Evolutionary conservation across 805 yeast species (phyloP), one percentile per base, ranked within the genome.

Genomic region (Metschnikowia rubicola): DNA sequence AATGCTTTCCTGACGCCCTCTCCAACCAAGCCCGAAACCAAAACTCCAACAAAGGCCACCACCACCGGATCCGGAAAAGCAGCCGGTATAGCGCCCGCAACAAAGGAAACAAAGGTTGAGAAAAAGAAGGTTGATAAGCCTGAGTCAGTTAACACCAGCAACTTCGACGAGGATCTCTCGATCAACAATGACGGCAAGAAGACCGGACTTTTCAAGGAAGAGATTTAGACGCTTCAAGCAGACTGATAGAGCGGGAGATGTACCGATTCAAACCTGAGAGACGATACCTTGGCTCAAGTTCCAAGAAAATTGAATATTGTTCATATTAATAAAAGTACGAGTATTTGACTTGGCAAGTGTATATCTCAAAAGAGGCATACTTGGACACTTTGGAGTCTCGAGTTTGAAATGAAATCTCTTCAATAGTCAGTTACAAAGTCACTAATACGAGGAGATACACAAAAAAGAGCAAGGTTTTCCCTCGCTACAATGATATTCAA

Each of bases 171-270:
- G 35, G 73, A 67, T 19, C 46, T 65, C 37, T 64, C 70, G 8
- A 57, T 65, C 35, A 52, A 53, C 30, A 60, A 61, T 44, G 56
- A 57, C 43, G 46, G 58, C 33, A 64, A 64, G 48, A 60, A 61
- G 46, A 71, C 71, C 15, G 74, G 74, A 5, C 52, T 70, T 28
- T 71, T 71, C 54, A 71, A 69, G 53, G 76, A 71, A 56, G 75
- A 71, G 53, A 67, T 71, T 9, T 36, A 17, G 17, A 17, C 12
- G 29, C n/a, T 46, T 70, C 58, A 46, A 35, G 3, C 29, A 12
- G 2, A 11, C 15, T n/a, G 35, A 30, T 1, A 38, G 39, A 19
- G 30, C 37, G 11, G 13, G 21, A 6, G 26, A 21, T 21, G 26
- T 21, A 21, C 26, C 26, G 26, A 21, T 5, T 21, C 26, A 21